These are phyloP conservation scores for Phoma herbarum DNA, from an alignment of 2,329 filamentous ascomycete genomes.

Conservation along the genomic window DNA sequence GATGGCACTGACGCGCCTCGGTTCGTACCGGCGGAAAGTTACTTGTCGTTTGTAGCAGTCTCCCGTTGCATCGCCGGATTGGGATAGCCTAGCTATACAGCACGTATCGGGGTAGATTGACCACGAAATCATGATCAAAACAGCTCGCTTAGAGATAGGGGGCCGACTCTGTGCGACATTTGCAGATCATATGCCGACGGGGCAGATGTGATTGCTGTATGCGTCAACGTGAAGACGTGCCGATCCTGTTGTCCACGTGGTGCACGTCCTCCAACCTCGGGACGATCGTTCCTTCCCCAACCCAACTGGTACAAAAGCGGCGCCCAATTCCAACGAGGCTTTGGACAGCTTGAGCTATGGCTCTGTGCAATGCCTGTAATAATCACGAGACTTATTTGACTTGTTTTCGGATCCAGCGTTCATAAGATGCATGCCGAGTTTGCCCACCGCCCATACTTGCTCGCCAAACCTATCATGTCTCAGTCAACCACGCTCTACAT, in stretches of 20 bases:
- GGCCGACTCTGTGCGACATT: too few relatives aligned
- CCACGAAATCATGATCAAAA: too few relatives aligned
- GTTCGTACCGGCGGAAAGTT: background rate
- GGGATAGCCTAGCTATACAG: too few relatives aligned
- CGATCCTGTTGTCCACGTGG: background rate
- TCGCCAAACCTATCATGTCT: too few relatives aligned
- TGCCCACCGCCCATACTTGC: background rate
- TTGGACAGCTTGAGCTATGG: background rate
- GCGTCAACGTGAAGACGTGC: background rate
- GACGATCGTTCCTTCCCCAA: background rate
- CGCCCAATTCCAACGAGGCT: background rate
- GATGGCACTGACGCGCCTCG: background rate
- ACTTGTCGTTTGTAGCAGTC: background rate
- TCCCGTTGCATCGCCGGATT: background rate
- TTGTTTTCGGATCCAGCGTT: background rate
- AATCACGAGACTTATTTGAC: background rate
- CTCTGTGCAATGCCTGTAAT: background rate
- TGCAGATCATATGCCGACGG: too few relatives aligned
- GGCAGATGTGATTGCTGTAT: background rate
- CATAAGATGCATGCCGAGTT: background rate
- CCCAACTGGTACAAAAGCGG: too few relatives aligned
- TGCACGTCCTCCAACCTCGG: background rate
- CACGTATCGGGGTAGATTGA: too few relatives aligned
- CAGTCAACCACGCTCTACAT: too few relatives aligned
- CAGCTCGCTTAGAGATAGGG: too few relatives aligned